phyloP scores from a whole-genome alignment of 108 stramenopile genomes.

The Nannochloropsis gaditana region DNA sequence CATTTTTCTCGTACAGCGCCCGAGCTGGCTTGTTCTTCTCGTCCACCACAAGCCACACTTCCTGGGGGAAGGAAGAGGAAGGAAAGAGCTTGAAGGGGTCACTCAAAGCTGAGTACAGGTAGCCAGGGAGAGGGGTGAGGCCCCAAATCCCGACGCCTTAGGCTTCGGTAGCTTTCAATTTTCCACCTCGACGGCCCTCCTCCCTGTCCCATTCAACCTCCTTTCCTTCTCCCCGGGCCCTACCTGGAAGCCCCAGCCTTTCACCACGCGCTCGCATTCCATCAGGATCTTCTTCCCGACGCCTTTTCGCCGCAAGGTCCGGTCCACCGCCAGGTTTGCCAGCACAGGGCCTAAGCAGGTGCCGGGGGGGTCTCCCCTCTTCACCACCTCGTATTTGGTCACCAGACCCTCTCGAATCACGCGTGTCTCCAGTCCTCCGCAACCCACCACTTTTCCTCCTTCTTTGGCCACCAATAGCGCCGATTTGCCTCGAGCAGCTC shows the following conservation, averaged over 20 bases:
- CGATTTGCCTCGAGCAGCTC: neutral
- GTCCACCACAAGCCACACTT: neutral
- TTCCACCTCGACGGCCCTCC: neutral
- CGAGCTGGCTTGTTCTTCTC: constrained; percentile 17
- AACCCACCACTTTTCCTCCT: neutral
- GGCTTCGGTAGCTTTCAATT: neutral
- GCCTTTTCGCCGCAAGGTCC: neutral
- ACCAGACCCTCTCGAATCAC: constrained; percentile 10
- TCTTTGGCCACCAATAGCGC: neutral
- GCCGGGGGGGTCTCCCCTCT: neutral
- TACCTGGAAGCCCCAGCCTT: constrained; percentile 1
- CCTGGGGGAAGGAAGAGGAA: constrained; percentile 12
- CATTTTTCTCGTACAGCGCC: neutral
- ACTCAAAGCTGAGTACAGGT: neutral
- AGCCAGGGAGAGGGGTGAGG: neutral
- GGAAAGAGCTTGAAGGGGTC: neutral
- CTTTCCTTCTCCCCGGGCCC: neutral
- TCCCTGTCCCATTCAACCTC: neutral
- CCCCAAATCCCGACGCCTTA: neutral
- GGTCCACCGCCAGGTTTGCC: neutral
- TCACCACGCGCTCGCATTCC: neutral
- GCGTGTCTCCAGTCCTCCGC: neutral
- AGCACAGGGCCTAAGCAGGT: neutral
- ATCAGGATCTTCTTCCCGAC: neutral
- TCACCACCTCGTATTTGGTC: constrained; percentile 6